phyloP scores from a whole-genome alignment of 2,329 filamentous ascomycete species.

The Didymella sp. region DNA sequence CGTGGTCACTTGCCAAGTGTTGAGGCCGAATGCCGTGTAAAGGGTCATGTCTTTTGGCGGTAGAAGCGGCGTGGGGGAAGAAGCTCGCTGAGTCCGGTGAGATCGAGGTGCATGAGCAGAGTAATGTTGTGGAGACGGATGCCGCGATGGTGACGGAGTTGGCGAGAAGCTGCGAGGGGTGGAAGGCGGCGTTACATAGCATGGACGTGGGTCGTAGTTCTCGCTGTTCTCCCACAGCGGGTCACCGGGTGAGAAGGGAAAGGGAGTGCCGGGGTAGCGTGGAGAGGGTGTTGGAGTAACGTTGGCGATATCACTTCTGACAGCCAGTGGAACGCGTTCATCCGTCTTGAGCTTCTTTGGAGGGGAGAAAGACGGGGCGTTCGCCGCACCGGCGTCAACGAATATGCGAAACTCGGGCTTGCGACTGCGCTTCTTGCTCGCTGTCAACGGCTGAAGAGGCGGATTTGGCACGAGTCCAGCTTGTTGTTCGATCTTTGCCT shows the following conservation, averaged over 20 bases:
- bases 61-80: background rate
- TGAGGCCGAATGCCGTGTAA: constrained; percentile 29
- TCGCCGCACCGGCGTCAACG: constrained; percentile 12
- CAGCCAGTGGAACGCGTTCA: constrained; percentile 18
- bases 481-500: constrained; percentile 8
- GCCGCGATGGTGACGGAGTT: constrained; percentile 3
- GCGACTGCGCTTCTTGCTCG: constrained; percentile 21
- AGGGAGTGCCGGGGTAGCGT: constrained; percentile 19
- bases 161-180: background rate
- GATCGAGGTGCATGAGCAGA: background rate
- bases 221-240: constrained; percentile 28
- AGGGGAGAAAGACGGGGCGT: background rate
- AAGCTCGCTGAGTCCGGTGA: background rate
- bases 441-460: background rate
- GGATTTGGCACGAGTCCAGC: background rate
- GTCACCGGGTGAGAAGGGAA: constrained; percentile 18
- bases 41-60: constrained; percentile 24
- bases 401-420: constrained; percentile 25
- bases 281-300: constrained; percentile 22
- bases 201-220: constrained; percentile 22
- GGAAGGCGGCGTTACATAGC: constrained; percentile 11
- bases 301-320: constrained; percentile 15
- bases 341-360: constrained; percentile 19
- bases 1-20: constrained; percentile 19
- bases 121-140: background rate